Evolutionary conservation across 1,284 basidiomycete species (phyloP), one percentile per base, ranked within the genome.

Genomic region (Sanghuangporus baumii): DNA sequence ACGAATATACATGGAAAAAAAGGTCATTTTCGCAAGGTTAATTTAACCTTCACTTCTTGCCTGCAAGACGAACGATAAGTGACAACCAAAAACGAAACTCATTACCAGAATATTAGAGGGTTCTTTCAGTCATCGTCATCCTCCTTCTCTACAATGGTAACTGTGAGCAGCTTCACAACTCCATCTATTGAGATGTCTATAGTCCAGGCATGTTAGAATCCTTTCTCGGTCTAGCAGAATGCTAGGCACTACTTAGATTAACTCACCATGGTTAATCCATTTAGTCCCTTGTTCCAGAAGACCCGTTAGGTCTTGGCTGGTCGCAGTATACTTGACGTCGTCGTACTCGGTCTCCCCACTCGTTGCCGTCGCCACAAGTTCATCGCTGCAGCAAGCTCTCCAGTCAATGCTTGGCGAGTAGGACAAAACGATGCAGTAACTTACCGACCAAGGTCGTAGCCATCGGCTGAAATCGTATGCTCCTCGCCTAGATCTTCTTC

Each of bases 401-500:
- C 11, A 37, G 56, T 34, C 46, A 31, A 5, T 31, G 12, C 34
- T 18, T 55, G 48, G 12, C 5, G 12, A 12, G 6, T 4, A 14
- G 12, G 6, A 12, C 41, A 3, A 31, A 31, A 31, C 2, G 26
- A 31, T 3, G 26, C 3, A 31, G 34, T 54, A 5, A 61, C 67
- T 36, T 46, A 67, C 66, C 66, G 66, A 20, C 66, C 67, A 20
- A 65, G 64, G 55, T 70, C 58, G 58, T 70, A 70, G 26, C 71
- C 71, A 60, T 87, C 72, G 0, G 81, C 75, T 1, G 76, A 67
- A 62, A 87, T 81, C 14, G 76, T 75, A 66, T 89, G 87, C 34
- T 71, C 58, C 3, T 86, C 67, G 11, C 69, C 64, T 6, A 69
- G 70, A 50, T 79, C 67, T 77, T 88, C 78, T 73, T 88, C 87